These are phyloP conservation scores for Candolleomyces aberdarensis DNA, from an alignment of 768 basidiomycete genomes.

Conservation along the genomic window DNA sequence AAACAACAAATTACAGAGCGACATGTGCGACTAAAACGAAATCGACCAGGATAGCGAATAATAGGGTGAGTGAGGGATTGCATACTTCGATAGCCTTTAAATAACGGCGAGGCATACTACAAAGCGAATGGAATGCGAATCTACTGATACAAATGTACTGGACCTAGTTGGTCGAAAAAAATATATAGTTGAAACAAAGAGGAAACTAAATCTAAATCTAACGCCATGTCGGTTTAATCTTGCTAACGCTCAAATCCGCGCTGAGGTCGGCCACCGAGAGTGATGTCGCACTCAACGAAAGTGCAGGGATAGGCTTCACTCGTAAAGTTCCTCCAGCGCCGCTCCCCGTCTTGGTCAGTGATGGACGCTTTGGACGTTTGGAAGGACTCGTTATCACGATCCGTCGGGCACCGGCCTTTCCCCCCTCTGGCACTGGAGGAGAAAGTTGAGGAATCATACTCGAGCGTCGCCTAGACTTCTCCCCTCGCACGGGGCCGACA, in stretches of 20 bases:
- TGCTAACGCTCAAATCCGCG: constrained; percentile 48
- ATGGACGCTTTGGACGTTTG: constrained; percentile 58
- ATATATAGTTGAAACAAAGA: background rate
- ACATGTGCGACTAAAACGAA: background rate
- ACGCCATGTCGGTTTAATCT: constrained; percentile 55
- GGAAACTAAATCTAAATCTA: constrained; percentile 26
- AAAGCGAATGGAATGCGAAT: background rate
- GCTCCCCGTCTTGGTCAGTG: constrained; percentile 42
- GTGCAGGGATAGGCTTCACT: constrained; percentile 23
- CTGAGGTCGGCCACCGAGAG: constrained; percentile 18
- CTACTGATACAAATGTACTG: background rate
- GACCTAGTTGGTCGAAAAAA: background rate
- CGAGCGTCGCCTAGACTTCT: constrained; percentile 71
- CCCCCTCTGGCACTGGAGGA: constrained; percentile 27
- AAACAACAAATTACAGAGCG: constrained; percentile 10
- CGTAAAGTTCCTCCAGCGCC: constrained; percentile 21
- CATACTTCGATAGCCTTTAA: background rate
- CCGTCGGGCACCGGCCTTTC: constrained; percentile 27
- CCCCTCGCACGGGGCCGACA: constrained; percentile 70
- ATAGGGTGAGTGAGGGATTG: background rate
- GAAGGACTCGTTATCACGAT: constrained; percentile 50
- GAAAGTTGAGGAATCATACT: constrained; percentile 77
- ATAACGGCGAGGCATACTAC: background rate
- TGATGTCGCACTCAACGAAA: constrained; percentile 38
- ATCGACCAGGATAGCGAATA: background rate